Base-by-base conservation (phyloP, 1,284 basidiomycete genomes). In the Trichosporon ovoides region DNA sequence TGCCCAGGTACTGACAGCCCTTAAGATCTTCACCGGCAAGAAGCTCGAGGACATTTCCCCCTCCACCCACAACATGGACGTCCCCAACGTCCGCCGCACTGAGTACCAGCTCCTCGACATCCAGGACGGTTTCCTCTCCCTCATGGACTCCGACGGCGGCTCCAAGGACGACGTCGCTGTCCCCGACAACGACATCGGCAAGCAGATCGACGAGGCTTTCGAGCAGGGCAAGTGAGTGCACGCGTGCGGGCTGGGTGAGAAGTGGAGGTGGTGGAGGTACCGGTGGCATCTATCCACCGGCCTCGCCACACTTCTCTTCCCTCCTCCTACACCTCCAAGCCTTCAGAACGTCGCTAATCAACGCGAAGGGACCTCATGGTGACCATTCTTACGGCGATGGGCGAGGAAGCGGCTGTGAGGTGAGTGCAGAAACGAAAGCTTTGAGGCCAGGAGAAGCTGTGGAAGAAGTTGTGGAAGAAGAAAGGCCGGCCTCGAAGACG, bases 41-140 rank as follows among this genome's bases (percentile, higher is more conserved):
- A 96, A 96, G 83, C 72, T 91, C 79, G 95, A 98, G 85, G 95
- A 98, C 85, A 94, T 98, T 79, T 95, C 82, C 70, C 95, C 95
- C 75, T 98, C 96, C 62, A 77, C 76, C 69, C 74, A 77, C 71
- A 77, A 77, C 74, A 77, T 98, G 91, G 93, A 97, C 74, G 95
- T 98, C 73, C 95, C 95, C 78, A 89, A 97, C 82, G 94, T 98
- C 76, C 68, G 59, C 58, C 90, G 95, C 78, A 84, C 82, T 64
- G 96, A 98, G 85, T 98, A 87, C 84, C 85, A 89, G 78, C 87
- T 98, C 73, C 89, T 90, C 75, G 87, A 92, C 82, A 83, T 92
- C 67, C 87, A 90, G 67, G 91, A 93, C 58, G 76, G 86, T 67
- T 97, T 88, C 85, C 87, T 98, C 74, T 97, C 94, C 85, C 85